Percentiles rank a stretch among this genome's conserved stretches.
These are phyloP conservation scores for Xylogone sp. DNA, from an alignment of 2,329 filamentous ascomycete species.

Conservation along the genomic window DNA sequence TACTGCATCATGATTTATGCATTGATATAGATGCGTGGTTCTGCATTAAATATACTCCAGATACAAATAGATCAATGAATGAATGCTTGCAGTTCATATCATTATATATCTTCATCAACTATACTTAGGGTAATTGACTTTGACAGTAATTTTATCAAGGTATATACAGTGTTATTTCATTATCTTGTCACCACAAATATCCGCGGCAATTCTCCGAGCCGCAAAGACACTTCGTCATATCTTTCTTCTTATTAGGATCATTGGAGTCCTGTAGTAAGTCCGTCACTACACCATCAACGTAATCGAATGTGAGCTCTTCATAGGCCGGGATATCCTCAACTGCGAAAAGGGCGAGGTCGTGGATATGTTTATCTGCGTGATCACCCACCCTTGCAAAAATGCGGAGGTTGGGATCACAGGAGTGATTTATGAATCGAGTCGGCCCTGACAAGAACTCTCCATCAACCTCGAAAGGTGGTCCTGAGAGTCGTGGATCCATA, in stretches of 20 bases:
- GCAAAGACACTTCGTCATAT: constrained; percentile 60
- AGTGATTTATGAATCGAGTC: constrained; percentile 80
- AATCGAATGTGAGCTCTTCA: constrained; percentile 77
- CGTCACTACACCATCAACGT: constrained; percentile 60
- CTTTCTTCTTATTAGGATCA: constrained; percentile 43
- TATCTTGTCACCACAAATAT: constrained; percentile 57
- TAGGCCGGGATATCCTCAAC: constrained; percentile 59
- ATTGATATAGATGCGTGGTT: background rate
- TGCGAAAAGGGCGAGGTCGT: constrained; percentile 75
- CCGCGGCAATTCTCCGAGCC: constrained; percentile 63
- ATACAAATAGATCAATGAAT: background rate
- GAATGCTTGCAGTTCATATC: too few relatives aligned
- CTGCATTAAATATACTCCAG: background rate
- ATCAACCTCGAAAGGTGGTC: constrained; percentile 56
- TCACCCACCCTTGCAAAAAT: constrained; percentile 79
- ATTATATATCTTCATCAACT: too few relatives aligned
- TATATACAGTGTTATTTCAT: background rate
- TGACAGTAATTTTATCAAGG: too few relatives aligned
- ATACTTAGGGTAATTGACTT: too few relatives aligned
- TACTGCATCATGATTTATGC: background rate
- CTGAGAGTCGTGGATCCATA: constrained; percentile 51
- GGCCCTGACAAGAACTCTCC: constrained; percentile 77
- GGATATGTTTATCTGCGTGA: constrained; percentile 68
- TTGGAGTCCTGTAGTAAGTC: constrained; percentile 45
- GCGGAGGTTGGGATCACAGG: constrained; percentile 72